These are phyloP conservation scores for Aphanomyces stellatus DNA, from an alignment of 352 stramenopile genomes.

Conservation along the genomic window DNA sequence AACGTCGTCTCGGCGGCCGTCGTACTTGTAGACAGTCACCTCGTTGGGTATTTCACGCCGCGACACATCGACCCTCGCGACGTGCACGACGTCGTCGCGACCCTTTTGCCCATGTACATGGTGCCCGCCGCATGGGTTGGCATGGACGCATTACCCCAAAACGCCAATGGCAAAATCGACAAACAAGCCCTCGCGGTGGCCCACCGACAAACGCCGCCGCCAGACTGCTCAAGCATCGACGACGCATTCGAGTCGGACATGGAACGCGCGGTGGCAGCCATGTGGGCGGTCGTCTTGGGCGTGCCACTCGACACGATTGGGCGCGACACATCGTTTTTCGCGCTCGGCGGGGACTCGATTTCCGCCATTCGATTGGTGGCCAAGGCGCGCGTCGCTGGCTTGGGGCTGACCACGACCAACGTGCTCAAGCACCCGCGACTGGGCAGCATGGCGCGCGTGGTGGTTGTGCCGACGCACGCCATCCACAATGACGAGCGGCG, in stretches of 20 bases:
- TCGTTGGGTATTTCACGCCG: slow-evolving; percentile 89
- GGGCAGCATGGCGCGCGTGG: neutral
- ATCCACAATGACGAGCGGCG: neutral
- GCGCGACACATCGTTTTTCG: slow-evolving; percentile 64
- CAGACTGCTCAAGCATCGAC: too few species aligned
- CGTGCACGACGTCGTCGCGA: slow-evolving; percentile 58
- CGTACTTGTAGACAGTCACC: slow-evolving; percentile 53
- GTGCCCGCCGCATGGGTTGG: slow-evolving; percentile 76
- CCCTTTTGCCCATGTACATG: slow-evolving; percentile 73
- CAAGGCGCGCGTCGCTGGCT: neutral
- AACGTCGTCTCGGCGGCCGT: slow-evolving; percentile 37
- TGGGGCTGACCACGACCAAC: neutral
- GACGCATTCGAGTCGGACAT: slow-evolving; percentile 42
- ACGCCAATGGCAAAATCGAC: slow-evolving; percentile 85
- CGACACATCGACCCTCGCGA: slow-evolving; percentile 62
- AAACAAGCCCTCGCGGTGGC: slow-evolving; percentile 81
- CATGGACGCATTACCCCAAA: slow-evolving; percentile 70
- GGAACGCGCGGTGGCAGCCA: slow-evolving; percentile 43
- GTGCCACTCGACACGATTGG: slow-evolving; percentile 47
- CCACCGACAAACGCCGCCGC: too few species aligned
- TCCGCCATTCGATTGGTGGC: neutral
- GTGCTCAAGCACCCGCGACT: neutral
- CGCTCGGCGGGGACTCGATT: slow-evolving; percentile 57
- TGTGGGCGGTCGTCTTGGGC: slow-evolving; percentile 60
- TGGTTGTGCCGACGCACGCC: neutral